Evolutionary conservation across 1,139 yeast genomes (phyloP).

Genomic region (Debaryomyces singareniensis): DNA sequence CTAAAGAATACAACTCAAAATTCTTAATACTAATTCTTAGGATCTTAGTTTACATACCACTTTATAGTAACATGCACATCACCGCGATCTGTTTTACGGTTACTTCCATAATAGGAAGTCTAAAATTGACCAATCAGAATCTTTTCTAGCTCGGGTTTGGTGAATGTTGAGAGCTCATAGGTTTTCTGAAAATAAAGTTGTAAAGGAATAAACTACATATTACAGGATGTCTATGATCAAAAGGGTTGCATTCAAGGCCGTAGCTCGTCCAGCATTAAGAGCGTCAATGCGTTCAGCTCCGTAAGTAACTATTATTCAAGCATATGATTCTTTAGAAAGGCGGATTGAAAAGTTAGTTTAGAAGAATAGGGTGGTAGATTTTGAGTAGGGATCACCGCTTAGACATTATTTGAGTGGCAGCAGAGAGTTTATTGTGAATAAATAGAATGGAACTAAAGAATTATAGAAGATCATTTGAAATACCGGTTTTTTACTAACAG

Average conservation of each 20-base stretch:
- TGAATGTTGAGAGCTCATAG: too few relatives aligned
- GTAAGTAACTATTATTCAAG: constrained; percentile 21
- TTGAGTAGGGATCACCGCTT: background rate
- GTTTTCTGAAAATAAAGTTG: too few relatives aligned
- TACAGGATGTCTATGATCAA: constrained; percentile 22
- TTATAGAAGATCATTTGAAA: too few relatives aligned
- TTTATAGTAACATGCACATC: too few relatives aligned
- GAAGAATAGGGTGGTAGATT: background rate
- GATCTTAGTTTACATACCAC: too few relatives aligned
- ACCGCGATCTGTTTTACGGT: too few relatives aligned
- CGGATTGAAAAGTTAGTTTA: background rate
- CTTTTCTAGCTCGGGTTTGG: constrained; percentile 17
- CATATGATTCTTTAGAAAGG: background rate
- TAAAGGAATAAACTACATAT: background rate
- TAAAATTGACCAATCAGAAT: constrained; percentile 32
- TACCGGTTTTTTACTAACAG: constrained; percentile 15
- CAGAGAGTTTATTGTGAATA: too few relatives aligned
- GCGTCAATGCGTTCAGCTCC: constrained; percentile 41
- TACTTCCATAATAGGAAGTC: constrained; percentile 29
- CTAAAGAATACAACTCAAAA: too few relatives aligned
- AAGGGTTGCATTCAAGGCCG: constrained; percentile 43
- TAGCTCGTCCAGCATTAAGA: constrained; percentile 30
- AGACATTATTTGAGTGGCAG: constrained; percentile 1
- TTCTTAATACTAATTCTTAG: too few relatives aligned
- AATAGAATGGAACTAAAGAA: too few relatives aligned